Evolutionary conservation across 352 stramenopile species (phyloP).

Genomic region (Phytophthora constricta): DNA sequence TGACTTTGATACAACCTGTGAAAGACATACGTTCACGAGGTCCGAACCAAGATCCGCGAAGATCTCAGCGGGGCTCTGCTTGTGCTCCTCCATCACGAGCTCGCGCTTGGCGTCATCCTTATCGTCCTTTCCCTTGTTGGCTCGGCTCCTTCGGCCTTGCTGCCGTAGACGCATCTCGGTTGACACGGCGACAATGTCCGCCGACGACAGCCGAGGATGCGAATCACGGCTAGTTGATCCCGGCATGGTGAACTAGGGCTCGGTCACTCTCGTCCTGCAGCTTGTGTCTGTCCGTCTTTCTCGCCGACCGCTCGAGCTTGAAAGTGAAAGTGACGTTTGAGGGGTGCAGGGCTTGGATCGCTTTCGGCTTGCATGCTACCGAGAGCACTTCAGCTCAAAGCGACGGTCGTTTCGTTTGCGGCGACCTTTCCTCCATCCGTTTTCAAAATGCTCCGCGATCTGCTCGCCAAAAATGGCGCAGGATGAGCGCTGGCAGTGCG

Average conservation of each 20-base stretch:
- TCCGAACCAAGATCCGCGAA: slow-evolving; percentile 71
- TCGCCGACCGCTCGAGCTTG: slow-evolving; percentile 9
- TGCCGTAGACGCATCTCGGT: slow-evolving; percentile 81
- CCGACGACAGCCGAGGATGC: slow-evolving; percentile 73
- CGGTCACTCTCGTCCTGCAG: slow-evolving; percentile 9
- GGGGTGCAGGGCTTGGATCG: slow-evolving; percentile 22
- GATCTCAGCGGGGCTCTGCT: slow-evolving; percentile 70
- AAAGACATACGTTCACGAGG: slow-evolving; percentile 46
- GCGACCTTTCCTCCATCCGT: not conserved
- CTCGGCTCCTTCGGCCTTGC: slow-evolving; percentile 62
- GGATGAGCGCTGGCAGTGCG: too few species aligned
- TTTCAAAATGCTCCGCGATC: not conserved
- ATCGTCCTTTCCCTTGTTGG: slow-evolving; percentile 56
- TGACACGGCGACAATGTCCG: slow-evolving; percentile 84
- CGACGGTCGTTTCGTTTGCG: slow-evolving; percentile 32
- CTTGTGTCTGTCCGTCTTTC: too few species aligned
- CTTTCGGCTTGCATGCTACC: too few species aligned
- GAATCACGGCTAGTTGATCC: slow-evolving; percentile 35
- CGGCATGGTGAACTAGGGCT: slow-evolving; percentile 26
- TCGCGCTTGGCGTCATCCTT: slow-evolving; percentile 79
- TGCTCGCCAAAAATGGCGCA: not conserved
- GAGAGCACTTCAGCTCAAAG: slow-evolving; percentile 9
- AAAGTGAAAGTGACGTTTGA: slow-evolving; percentile 34
- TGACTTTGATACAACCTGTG: slow-evolving; percentile 1
- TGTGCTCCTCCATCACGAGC: slow-evolving; percentile 85